Evolutionary conservation across 352 stramenopile species (phyloP).

Genomic region (Globisporangium yorkense): DNA sequence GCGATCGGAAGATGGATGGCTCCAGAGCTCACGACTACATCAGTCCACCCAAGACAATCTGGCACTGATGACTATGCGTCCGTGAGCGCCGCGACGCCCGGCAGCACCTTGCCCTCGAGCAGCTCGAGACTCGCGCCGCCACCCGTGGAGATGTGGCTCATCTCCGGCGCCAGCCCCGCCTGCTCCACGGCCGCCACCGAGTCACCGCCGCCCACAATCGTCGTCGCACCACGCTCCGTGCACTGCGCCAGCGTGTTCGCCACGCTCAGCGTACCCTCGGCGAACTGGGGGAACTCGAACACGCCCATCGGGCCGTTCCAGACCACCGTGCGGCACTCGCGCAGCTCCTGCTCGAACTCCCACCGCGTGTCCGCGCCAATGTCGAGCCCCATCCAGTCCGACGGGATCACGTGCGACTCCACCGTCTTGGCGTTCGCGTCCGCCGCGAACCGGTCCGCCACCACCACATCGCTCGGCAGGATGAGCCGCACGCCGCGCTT

Average conservation of each 20-base stretch:
- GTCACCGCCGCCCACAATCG: constrained; percentile 93
- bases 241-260: constrained; percentile 90
- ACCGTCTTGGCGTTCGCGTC: constrained; percentile 61
- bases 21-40: too few relatives aligned
- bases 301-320: constrained; percentile 97
- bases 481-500: constrained; percentile 86
- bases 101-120: constrained; percentile 97
- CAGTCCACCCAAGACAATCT: too few relatives aligned
- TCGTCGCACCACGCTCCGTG: constrained; percentile 75
- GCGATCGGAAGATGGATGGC: too few relatives aligned
- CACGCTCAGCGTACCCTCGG: constrained; percentile 91
- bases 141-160: constrained; percentile 98
- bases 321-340: constrained; percentile 90
- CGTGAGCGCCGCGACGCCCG: constrained; percentile 94
- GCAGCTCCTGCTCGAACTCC: constrained; percentile 80
- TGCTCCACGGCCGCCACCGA: constrained; percentile 95
- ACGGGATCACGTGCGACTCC: constrained; percentile 83
- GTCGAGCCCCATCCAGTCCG: constrained; percentile 95
- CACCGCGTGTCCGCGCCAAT: constrained; percentile 57
- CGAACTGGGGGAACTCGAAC: constrained; percentile 97
- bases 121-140: constrained; percentile 98
- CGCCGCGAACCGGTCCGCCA: constrained; percentile 87
- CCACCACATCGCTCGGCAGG: constrained; percentile 91
- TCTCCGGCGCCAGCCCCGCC: constrained; percentile 85
- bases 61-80: constrained; percentile 21